Evolutionary conservation across 106 monocot species (phyloP), one percentile per base, ranked within the genome.

Genomic region (Acorus gramineus): DNA sequence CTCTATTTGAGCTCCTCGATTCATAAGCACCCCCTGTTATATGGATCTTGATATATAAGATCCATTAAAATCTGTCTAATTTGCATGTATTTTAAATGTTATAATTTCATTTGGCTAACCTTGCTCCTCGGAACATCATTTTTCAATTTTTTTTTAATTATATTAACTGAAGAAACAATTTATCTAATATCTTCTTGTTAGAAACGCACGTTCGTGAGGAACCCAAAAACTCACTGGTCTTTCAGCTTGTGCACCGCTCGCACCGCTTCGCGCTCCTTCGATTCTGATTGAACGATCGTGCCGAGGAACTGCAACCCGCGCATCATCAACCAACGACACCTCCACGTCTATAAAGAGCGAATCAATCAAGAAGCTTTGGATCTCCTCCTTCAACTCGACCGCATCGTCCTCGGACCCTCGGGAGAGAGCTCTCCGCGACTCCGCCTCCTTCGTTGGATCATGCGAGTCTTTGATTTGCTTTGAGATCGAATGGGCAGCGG

Each of bases 161-260:
- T 28, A 28, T 28, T 28, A 28, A 28, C 28, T 1, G 1, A 28
- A 28, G 28, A 28, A 28, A 28, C 1, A 28, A 28, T 28, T 28
- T 28, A 28, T 28, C 28, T 1, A 28, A 28, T 28, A 28, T 28
- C 28, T 28, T 28, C 28, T 28, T 28, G 28, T 28, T 28, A 0
- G 28, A 63, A 81, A 72, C 53, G 85, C 77, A 68, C 81, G 76
- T 73, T 87, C 87, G 52, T 87, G 87, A 59, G 76, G 81, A 66
- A 79, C 80, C 77, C 90, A 91, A 8, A 83, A 67, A 11, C 55
- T 14, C 49, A 98, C 61, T 98, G 91, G 11, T 98, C 83, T 75
- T 85, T 87, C 81, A 98, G 57, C 57, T 85, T 98, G 64, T 98
- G 96, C 65, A 91, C 96, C 47, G 83, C 72, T 75, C 72, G 78